These are phyloP conservation scores for Pharnaceum exiguum DNA, from an alignment of 148 eudicot genomes.

Conservation along the genomic window DNA sequence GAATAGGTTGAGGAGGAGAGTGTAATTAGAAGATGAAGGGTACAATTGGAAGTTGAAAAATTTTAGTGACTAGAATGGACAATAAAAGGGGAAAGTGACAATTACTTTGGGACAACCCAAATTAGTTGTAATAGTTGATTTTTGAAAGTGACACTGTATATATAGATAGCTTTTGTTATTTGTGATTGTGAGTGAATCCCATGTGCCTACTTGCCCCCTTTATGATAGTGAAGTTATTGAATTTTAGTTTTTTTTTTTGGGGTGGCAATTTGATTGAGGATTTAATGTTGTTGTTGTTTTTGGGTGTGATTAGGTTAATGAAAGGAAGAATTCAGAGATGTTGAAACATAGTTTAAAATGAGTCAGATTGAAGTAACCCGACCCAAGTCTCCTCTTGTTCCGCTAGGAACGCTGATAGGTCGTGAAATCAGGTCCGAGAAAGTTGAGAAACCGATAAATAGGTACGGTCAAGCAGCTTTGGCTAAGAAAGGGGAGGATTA, in stretches of 20 bases:
- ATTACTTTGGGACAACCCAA: no score
- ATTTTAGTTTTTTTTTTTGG: background rate
- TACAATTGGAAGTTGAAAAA: no score
- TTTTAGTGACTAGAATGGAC: no score
- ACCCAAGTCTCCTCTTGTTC: slow-evolving; percentile 55
- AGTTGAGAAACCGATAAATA: slow-evolving; percentile 70
- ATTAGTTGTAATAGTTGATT: no score
- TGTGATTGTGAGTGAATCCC: no score
- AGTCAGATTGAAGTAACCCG: slow-evolving; percentile 49
- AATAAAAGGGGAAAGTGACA: no score
- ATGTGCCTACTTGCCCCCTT: no score
- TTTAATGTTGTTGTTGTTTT: slow-evolving; percentile 15
- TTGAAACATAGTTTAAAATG: slow-evolving; percentile 45
- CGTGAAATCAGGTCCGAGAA: slow-evolving; percentile 80
- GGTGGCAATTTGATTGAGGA: slow-evolving; percentile 1
- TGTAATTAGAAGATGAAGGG: no score
- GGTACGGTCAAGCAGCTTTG: slow-evolving; percentile 88
- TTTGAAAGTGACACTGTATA: no score
- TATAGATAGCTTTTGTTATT: no score
- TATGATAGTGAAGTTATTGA: no score
- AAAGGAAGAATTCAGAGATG: slow-evolving; percentile 32
- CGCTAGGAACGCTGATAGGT: slow-evolving; percentile 82
- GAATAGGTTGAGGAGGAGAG: no score
- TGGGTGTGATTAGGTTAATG: slow-evolving; percentile 27
- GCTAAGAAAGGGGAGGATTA: slow-evolving; percentile 98